Evolutionary conservation across 225 moss, liverwort and hornwort species (phyloP), one percentile per base, ranked within the genome.

Genomic region (Pleurozium schreberi): DNA sequence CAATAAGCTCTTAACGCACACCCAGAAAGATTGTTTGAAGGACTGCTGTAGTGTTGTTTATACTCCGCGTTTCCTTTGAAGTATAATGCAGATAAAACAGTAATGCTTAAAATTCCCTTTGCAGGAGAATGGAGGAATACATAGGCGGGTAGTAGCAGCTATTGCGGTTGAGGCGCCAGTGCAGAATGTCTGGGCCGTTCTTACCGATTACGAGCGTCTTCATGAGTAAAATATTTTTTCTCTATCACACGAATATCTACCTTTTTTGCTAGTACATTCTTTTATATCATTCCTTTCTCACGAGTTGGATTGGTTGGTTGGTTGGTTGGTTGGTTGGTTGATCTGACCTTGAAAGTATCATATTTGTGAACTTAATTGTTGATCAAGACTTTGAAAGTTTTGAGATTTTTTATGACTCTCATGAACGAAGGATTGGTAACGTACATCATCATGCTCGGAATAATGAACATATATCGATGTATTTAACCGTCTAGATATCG

Each of bases 121-220:
- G 92, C 95, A 96, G 94, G 98, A 98, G 92, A 93, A 95, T 85
- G 98, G 97, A 85, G 98, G 97, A 81, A 94, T 95, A 62, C 98
- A 97, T 88, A 95, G 98, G 79, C 95, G 97, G 67, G 98, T 97
- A 55, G 96, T 98, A 70, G 98, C 96, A 89, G 88, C 98, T 65
- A 97, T 98, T 34, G 97, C 98, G 74, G 96, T 98, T 55, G 94
- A 97, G 90, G 95, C 98, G 69, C 96, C 96, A 45, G 93, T 94
- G 64, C 94, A 91, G 65, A 92, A 96, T 82, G 95, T 98, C 65
- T 97, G 98, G 98, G 85, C 93, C 68, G 91, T 98, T 84, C 96
- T 98, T 53, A 98, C 98, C 76, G 93, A 96, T 87, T 98, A 98
- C 90, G 95, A 98, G 92, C 89, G 93, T 83, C 88, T 98, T 86